Conservation (phyloP, 106 monocot species). For the Dioscorea dumetorum region DNA sequence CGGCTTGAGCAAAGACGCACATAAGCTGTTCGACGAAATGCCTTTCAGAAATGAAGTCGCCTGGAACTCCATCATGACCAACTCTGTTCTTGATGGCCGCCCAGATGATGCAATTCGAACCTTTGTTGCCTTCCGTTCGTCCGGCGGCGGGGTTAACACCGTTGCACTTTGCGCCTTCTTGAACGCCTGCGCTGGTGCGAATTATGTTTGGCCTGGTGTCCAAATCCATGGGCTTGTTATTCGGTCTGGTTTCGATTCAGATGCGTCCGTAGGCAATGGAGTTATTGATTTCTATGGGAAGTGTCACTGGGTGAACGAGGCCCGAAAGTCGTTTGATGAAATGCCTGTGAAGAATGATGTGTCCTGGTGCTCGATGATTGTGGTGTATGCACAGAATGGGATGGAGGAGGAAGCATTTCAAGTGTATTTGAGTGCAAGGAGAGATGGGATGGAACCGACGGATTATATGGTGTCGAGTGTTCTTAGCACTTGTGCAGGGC, state of each 20-base stretch:
- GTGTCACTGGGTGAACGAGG: slow-evolving; percentile 26
- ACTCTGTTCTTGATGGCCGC: slow-evolving; percentile 40
- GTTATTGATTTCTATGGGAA: slow-evolving; percentile 87
- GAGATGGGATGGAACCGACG: slow-evolving; percentile 46
- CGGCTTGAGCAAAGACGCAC: slow-evolving; percentile 21
- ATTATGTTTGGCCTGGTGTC: slow-evolving; percentile 21
- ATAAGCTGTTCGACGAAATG: slow-evolving; percentile 72
- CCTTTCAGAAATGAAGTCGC: slow-evolving; percentile 37
- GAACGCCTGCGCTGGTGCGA: slow-evolving; percentile 52
- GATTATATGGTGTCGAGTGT: slow-evolving; percentile 80
- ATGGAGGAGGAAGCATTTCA: slow-evolving; percentile 64
- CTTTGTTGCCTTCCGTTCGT: slow-evolving; percentile 16
- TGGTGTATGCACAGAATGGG: slow-evolving; percentile 59
- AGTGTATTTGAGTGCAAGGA: slow-evolving; percentile 39
- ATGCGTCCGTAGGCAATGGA: slow-evolving; percentile 55
- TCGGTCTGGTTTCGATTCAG: slow-evolving; percentile 24
- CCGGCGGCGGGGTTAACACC: slow-evolving; percentile 21
- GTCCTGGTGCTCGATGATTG: slow-evolving; percentile 75
- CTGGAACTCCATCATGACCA: slow-evolving; percentile 75
- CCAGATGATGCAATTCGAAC: slow-evolving; percentile 19
- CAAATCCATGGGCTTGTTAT: slow-evolving; percentile 55
- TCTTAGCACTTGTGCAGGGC: slow-evolving; percentile 58
- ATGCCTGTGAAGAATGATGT: slow-evolving; percentile 48
- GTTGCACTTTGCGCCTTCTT: slow-evolving; percentile 55
- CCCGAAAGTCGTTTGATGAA: slow-evolving; percentile 47